Evolutionary conservation across 371 early-diverging fungal genomes (phyloP).

Genomic region (Mortierella sp.): DNA sequence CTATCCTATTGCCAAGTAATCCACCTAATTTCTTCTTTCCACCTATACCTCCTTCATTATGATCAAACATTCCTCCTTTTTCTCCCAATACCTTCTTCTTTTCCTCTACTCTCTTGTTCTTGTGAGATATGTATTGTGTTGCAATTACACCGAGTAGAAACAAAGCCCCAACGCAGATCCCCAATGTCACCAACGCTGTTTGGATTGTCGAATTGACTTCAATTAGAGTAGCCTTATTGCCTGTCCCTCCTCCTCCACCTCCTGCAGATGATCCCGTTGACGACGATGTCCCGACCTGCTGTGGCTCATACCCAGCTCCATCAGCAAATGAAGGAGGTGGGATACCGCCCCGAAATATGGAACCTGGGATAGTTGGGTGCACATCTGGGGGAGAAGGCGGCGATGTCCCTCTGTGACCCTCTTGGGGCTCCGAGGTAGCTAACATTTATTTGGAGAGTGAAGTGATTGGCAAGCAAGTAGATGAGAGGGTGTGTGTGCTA

Average conservation of each 20-base stretch:
- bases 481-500: neutral
- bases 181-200: slow-evolving; percentile 24
- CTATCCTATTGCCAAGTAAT: neutral
- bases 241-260: neutral
- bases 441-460: neutral
- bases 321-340: slow-evolving; percentile 19
- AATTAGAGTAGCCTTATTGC: slow-evolving; percentile 1
- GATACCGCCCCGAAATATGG: slow-evolving; percentile 29
- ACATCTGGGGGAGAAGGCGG: slow-evolving; percentile 10
- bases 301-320: neutral
- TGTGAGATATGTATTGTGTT: slow-evolving; percentile 31
- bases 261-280: neutral
- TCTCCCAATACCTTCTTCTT: slow-evolving; percentile 13
- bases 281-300: neutral
- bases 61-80: neutral
- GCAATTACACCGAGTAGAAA: slow-evolving; percentile 39
- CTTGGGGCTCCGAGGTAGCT: neutral
- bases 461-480: neutral
- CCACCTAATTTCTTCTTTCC: neutral
- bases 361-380: slow-evolving; percentile 20
- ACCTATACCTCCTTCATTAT: neutral
- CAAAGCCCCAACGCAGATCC: slow-evolving; percentile 26
- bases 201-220: slow-evolving; percentile 39
- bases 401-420: neutral
- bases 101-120: slow-evolving; percentile 31